A percentile compares a stretch with the other conserved stretches of the same genome.
Evolutionary conservation across 495 filamentous ascomycete genomes (phyloP).

Genomic region (Neurospora discreta): DNA sequence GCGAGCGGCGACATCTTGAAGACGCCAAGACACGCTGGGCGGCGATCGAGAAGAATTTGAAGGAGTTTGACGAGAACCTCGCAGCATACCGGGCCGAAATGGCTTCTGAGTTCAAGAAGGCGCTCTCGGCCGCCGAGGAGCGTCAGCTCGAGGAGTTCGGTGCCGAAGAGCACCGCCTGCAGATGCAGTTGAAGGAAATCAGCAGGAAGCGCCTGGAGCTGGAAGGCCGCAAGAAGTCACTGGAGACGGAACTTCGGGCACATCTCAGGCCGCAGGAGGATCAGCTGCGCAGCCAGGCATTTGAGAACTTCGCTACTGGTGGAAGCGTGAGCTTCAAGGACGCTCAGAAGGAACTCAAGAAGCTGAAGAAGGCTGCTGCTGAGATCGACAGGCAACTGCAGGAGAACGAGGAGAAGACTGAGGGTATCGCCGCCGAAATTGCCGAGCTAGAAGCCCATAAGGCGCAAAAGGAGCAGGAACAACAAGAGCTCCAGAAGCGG

Average conservation of each 20-base stretch:
- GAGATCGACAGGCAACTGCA: constrained; percentile 54
- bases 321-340: constrained; percentile 63
- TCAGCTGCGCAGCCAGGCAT: constrained; percentile 68
- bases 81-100: constrained; percentile 66
- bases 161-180: constrained; percentile 56
- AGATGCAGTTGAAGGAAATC: constrained; percentile 61
- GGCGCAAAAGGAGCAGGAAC: constrained; percentile 50
- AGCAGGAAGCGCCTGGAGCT: constrained; percentile 64
- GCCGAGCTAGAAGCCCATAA: constrained; percentile 52
- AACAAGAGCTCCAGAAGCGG: constrained; percentile 64
- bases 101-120: constrained; percentile 81
- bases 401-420: constrained; percentile 62
- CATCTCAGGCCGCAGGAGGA: constrained; percentile 79
- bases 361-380: constrained; percentile 49
- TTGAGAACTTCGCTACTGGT: constrained; percentile 51
- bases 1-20: constrained; percentile 63
- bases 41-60: constrained; percentile 66
- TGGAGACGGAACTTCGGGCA: constrained; percentile 78
- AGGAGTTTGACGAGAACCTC: constrained; percentile 62
- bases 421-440: constrained; percentile 49
- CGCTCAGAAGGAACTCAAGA: constrained; percentile 71
- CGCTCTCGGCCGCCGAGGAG: constrained; percentile 74
- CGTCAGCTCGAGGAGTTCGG: constrained; percentile 61
- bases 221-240: constrained; percentile 60
- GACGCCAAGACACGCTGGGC: constrained; percentile 53